Evolutionary conservation across 805 yeast species (phyloP).

Genomic region (Metahyphopichia silvanorum): DNA sequence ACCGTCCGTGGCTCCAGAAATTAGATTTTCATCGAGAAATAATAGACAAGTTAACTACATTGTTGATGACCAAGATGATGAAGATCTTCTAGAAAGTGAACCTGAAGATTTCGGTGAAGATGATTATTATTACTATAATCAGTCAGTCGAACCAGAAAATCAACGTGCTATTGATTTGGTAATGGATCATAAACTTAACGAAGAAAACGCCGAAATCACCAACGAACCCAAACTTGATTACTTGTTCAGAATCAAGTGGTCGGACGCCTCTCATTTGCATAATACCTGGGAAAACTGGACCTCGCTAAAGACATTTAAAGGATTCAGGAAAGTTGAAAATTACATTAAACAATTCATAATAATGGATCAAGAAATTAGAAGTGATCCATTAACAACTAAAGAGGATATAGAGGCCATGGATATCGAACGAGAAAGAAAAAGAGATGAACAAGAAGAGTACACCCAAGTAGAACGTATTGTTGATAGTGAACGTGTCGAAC

Average conservation of each 20-base stretch:
- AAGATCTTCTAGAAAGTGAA: slow-evolving; percentile 50
- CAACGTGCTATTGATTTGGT: slow-evolving; percentile 36
- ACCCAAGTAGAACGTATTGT: slow-evolving; percentile 88
- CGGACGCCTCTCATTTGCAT: slow-evolving; percentile 82
- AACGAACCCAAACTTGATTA: slow-evolving; percentile 57
- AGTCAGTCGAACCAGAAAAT: slow-evolving; percentile 29
- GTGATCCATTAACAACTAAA: slow-evolving; percentile 77
- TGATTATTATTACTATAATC: slow-evolving; percentile 32
- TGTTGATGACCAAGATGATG: slow-evolving; percentile 65
- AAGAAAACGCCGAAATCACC: slow-evolving; percentile 37
- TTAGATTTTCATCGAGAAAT: slow-evolving; percentile 78
- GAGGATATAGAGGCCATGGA: slow-evolving; percentile 95
- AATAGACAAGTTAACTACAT: slow-evolving; percentile 68
- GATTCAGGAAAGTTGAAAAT: slow-evolving; percentile 84
- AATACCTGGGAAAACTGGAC: slow-evolving; percentile 87
- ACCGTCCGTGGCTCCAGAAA: slow-evolving; percentile 36
- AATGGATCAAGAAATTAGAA: slow-evolving; percentile 70
- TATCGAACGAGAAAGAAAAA: slow-evolving; percentile 77
- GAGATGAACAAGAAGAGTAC: slow-evolving; percentile 81
- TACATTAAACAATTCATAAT: slow-evolving; percentile 77
- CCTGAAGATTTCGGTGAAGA: slow-evolving; percentile 25
- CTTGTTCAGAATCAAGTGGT: slow-evolving; percentile 77
- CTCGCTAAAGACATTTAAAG: slow-evolving; percentile 53
- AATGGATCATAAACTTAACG: slow-evolving; percentile 37
- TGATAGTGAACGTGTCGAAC: slow-evolving; percentile 70